Percentiles rank a stretch among this genome's conserved stretches.
Conservation (phyloP, 768 basidiomycete genomes). For the Termitomyces sp. region DNA sequence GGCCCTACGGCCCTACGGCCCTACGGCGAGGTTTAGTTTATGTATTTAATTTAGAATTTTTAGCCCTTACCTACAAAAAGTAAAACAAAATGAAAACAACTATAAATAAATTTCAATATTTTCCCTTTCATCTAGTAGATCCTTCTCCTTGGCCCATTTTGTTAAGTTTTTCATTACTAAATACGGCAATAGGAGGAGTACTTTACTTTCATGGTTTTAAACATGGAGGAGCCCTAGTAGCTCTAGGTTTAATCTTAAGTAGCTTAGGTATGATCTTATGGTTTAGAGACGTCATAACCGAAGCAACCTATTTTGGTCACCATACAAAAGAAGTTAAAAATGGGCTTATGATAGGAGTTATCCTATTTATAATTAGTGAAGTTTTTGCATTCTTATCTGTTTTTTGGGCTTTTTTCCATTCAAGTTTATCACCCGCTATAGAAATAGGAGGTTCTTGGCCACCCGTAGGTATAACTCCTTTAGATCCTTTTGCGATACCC, state of each 20-base stretch:
- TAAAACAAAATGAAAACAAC: slow-evolving; percentile 1
- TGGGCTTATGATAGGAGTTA: slow-evolving; percentile 2
- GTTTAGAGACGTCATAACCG: slow-evolving; percentile 3
- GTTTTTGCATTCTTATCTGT: background rate
- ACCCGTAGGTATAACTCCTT: background rate
- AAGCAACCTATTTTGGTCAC: slow-evolving; percentile 3
- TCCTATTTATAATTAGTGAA: slow-evolving; percentile 1
- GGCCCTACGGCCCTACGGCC: too few species aligned
- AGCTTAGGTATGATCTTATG: background rate
- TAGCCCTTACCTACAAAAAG: background rate
- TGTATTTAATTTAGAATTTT: slow-evolving; percentile 4
- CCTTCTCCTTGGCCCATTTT: slow-evolving; percentile 4
- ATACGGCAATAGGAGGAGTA: background rate
- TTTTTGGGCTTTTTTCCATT: slow-evolving; percentile 1
- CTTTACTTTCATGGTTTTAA: slow-evolving; percentile 1
- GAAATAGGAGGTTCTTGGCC: slow-evolving; percentile 1
- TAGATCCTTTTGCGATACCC: background rate
- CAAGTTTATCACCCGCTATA: background rate
- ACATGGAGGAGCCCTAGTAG: background rate
- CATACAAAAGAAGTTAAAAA: slow-evolving; percentile 2
- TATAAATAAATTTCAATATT: slow-evolving; percentile 6
- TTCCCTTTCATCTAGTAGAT: slow-evolving; percentile 3
- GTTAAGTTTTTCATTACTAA: slow-evolving; percentile 5
- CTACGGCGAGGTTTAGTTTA: background rate
- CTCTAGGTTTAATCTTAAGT: slow-evolving; percentile 1